A percentile compares a stretch with the other conserved stretches of the same genome.
These are phyloP conservation scores for Zygoascus tannicola DNA, from an alignment of 805 yeast genomes.

Conservation along the genomic window DNA sequence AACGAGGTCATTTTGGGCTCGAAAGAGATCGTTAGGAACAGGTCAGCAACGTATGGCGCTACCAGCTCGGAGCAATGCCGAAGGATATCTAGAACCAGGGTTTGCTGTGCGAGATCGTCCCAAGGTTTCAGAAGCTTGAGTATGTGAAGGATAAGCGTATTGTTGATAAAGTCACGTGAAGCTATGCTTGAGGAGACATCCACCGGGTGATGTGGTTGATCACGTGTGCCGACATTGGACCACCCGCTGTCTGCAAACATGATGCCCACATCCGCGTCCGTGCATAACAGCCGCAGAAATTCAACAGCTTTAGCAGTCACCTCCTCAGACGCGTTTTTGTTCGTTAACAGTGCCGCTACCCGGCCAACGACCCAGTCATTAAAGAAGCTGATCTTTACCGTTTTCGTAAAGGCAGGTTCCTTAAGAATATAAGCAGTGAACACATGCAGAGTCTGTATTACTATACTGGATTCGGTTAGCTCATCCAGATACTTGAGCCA, in stretches of 20 bases:
- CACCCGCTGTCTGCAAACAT: slow-evolving; percentile 26
- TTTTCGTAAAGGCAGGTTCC: slow-evolving; percentile 54
- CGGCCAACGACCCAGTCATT: slow-evolving; percentile 66
- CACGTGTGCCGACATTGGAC: slow-evolving; percentile 12
- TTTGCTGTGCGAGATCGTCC: slow-evolving; percentile 60
- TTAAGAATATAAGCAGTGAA: slow-evolving; percentile 43
- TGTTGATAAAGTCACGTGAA: slow-evolving; percentile 35
- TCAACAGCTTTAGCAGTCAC: slow-evolving; percentile 27
- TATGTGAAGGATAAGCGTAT: slow-evolving; percentile 55
- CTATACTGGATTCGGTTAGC: slow-evolving; percentile 39
- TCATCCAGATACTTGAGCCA: slow-evolving; percentile 57
- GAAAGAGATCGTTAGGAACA: slow-evolving; percentile 34
- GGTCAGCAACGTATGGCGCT: slow-evolving; percentile 43
- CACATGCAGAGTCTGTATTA: slow-evolving; percentile 36
- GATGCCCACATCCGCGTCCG: slow-evolving; percentile 33
- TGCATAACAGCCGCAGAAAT: slow-evolving; percentile 41
- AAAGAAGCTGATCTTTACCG: slow-evolving; percentile 64
- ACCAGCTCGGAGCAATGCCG: slow-evolving; percentile 55
- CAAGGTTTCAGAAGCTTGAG: slow-evolving; percentile 67
- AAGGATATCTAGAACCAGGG: slow-evolving; percentile 44
- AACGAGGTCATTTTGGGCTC: slow-evolving; percentile 74
- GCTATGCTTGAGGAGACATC: not conserved
- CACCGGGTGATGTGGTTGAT: slow-evolving; percentile 4
- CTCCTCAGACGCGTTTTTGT: slow-evolving; percentile 24
- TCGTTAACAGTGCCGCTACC: slow-evolving; percentile 41